Conservation (phyloP, 2,329 filamentous ascomycete species). For the Mycosphaerella sp. region DNA sequence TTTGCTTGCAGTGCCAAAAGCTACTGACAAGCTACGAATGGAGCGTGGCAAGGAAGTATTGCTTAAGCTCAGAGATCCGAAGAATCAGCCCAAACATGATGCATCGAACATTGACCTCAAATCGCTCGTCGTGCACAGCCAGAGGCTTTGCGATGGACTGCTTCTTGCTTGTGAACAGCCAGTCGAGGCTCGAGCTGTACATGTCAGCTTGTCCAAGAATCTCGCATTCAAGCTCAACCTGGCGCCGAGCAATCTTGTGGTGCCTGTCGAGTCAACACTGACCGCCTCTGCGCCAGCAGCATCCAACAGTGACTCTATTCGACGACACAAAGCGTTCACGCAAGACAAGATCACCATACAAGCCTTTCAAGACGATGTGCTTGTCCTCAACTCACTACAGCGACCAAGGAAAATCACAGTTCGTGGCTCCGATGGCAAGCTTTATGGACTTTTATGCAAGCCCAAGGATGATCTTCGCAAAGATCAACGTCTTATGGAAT, state of each 20-base stretch:
- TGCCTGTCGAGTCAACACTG: conserved; percentile 80
- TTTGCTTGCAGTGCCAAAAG: conserved; percentile 78
- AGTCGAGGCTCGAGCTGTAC: conserved; percentile 62
- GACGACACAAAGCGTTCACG: conserved; percentile 76
- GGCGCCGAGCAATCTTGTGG: conserved; percentile 76
- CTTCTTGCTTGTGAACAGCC: conserved; percentile 73
- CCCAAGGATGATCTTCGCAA: conserved; percentile 97
- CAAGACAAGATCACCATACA: conserved; percentile 78
- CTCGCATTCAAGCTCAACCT: conserved; percentile 78
- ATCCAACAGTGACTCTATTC: conserved; percentile 62
- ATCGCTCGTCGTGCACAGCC: conserved; percentile 66
- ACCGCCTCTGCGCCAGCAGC: conserved; percentile 71
- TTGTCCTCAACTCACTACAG: conserved; percentile 85
- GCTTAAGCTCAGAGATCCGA: conserved; percentile 43
- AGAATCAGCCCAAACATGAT: conserved; percentile 52
- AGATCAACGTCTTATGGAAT: conserved; percentile 98
- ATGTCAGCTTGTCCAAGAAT: conserved; percentile 70
- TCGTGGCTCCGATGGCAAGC: conserved; percentile 78
- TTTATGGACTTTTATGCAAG: conserved; percentile 89
- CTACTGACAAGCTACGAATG: conserved; percentile 64
- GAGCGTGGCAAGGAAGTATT: conserved; percentile 43
- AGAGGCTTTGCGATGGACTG: conserved; percentile 76
- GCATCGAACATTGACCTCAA: conserved; percentile 56
- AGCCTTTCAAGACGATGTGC: conserved; percentile 76
- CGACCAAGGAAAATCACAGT: conserved; percentile 86